phyloP scores from a whole-genome alignment of 2,329 filamentous ascomycete genomes.

The Metarhizium guizhouense region DNA sequence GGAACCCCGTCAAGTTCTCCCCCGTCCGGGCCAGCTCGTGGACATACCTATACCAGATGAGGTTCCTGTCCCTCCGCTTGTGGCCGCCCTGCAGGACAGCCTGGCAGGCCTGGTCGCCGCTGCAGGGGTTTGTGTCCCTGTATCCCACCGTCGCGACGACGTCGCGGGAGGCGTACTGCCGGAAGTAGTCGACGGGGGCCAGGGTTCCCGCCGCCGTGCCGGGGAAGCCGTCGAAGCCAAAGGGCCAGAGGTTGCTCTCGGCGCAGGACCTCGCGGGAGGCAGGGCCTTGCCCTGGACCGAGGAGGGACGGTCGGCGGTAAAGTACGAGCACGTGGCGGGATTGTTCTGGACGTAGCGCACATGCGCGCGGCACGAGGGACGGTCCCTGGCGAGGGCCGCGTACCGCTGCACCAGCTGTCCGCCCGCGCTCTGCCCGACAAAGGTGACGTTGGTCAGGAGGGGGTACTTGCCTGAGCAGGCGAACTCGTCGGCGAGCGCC shows the following conservation, averaged over 20 bases:
- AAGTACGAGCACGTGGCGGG: neutral
- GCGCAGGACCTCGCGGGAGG: neutral
- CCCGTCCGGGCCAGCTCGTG: neutral
- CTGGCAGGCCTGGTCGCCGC: neutral
- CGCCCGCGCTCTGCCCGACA: neutral
- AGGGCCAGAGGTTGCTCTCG: neutral
- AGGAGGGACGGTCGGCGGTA: neutral
- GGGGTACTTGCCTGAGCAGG: neutral
- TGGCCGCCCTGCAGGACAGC: neutral
- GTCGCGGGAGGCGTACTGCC: neutral
- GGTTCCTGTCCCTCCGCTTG: neutral
- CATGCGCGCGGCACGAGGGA: neutral
- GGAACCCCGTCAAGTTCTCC: neutral
- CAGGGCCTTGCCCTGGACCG: neutral
- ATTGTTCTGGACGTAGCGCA: neutral
- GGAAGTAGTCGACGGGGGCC: neutral
- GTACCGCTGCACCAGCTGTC: neutral
- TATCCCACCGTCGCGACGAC: neutral
- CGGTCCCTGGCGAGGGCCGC: neutral
- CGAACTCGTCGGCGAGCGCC: neutral
- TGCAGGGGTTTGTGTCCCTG: neutral
- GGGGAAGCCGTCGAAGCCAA: neutral
- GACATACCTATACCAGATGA: neutral
- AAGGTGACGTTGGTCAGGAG: neutral
- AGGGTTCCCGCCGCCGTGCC: neutral